Base-by-base conservation (phyloP, 148 eudicot genomes). In the Gaultheria prostrata region DNA sequence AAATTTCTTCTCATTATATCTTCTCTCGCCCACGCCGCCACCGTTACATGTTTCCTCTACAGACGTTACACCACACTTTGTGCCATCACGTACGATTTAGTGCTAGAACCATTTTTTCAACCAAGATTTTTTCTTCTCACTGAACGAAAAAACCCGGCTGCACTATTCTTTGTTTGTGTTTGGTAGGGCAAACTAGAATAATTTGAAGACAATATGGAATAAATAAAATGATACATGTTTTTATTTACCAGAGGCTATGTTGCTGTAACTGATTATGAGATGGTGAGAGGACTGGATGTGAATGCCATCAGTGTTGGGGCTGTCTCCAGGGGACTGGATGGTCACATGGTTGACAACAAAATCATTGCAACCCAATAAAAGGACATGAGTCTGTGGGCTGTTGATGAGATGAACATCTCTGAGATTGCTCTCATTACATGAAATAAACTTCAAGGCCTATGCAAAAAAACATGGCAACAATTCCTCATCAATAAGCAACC, bases 241-340 rank as follows among this genome's bases (percentile, higher is more conserved):
- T 26, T 14, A 2, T 24, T 75, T 86, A 90, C 92, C 94, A 56
- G 87, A 77, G 59, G 86, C 85, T 53, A 93, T 89, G 32, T 70
- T 72, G 48, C 90, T 63, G 82, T 87, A 84, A 67, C 82, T 74
- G 86, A 93, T 87, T 70, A 80, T 80, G 33, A 91, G 76, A 83
- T 83, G 50, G 30, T 78, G 87, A 45, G 90, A 81, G 51, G 72
- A 84, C 45, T 91, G 92, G 77, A 93, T 89, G 84, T 93, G 95
- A 82, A 93, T 89, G 84, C 94, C 94, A 80, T 93, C 95, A 13
- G 95, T 93, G 79, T 91, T 91, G 10, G 95, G 94, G 80, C 91
- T 93, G 73, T 88, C 83, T 33, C 79, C 90, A 33, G 95, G 95
- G 69, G 93, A 85, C 28, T 89, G 74, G 35, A 93, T 91, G 6